Conservation (phyloP, 352 stramenopile species). For the Pythium myriotylum region DNA sequence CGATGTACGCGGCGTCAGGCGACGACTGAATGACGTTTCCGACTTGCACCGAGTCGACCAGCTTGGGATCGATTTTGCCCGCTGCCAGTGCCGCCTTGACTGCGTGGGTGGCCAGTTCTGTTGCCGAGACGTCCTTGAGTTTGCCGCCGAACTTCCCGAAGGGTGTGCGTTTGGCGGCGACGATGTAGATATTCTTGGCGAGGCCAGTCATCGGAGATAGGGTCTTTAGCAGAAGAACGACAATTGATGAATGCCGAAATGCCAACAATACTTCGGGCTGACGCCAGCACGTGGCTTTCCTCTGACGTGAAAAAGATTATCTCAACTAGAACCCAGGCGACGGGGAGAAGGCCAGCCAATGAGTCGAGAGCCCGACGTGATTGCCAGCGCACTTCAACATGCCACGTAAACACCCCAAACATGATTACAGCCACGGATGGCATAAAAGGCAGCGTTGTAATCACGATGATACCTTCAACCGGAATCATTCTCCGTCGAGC, state of each 20-base stretch:
- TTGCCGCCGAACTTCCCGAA: conserved; percentile 95
- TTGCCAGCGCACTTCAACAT: too few relatives aligned
- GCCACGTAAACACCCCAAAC: too few relatives aligned
- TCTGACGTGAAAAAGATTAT: too few relatives aligned
- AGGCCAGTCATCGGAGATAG: conserved; percentile 1
- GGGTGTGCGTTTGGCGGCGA: conserved; percentile 95
- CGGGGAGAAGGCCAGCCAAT: not conserved
- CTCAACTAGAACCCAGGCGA: too few relatives aligned
- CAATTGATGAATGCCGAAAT: too few relatives aligned
- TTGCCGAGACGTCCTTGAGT: conserved; percentile 92
- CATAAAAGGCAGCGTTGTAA: too few relatives aligned
- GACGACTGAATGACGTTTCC: conserved; percentile 97
- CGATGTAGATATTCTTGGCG: conserved; percentile 93
- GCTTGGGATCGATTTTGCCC: conserved; percentile 80
- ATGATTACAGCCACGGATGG: too few relatives aligned
- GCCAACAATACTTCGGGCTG: too few relatives aligned
- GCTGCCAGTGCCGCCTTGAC: conserved; percentile 84
- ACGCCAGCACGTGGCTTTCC: too few relatives aligned
- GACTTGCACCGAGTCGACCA: conserved; percentile 94
- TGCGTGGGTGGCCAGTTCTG: conserved; percentile 88
- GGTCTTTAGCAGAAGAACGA: too few relatives aligned
- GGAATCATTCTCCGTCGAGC: too few relatives aligned
- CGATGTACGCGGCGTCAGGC: conserved; percentile 93
- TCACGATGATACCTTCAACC: too few relatives aligned
- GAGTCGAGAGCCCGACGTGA: not conserved